Conservation (phyloP, 2,329 filamentous ascomycete genomes). For the Parastagonospora avenae region DNA sequence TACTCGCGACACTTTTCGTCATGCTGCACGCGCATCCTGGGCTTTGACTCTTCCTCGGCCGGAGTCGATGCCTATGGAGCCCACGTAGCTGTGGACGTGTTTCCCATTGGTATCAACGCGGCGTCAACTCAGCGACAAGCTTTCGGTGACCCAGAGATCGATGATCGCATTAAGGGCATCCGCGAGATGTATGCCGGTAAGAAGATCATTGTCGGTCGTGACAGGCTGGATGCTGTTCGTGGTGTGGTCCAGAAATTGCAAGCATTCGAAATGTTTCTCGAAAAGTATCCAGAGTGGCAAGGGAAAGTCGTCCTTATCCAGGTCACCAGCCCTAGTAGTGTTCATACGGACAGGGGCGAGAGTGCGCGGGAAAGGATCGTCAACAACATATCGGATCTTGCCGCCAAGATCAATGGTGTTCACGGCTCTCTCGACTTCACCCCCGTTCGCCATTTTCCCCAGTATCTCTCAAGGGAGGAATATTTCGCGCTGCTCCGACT, state of each 20-base stretch:
- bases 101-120: constrained; percentile 94
- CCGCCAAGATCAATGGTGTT: constrained; percentile 87
- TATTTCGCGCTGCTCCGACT: constrained; percentile 93
- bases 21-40: constrained; percentile 87
- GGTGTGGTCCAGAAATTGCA: constrained; percentile 96
- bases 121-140: constrained; percentile 75
- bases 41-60: constrained; percentile 83
- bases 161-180: constrained; percentile 73
- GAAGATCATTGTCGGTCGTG: constrained; percentile 93
- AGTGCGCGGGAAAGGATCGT: constrained; percentile 80
- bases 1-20: constrained; percentile 94
- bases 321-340: constrained; percentile 84
- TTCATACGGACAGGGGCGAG: constrained; percentile 73
- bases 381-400: constrained; percentile 86
- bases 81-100: constrained; percentile 88
- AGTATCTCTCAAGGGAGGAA: constrained; percentile 87
- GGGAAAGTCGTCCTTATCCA: constrained; percentile 93
- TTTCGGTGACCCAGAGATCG: constrained; percentile 71
- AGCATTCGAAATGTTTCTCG: constrained; percentile 90
- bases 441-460: constrained; percentile 92
- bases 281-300: constrained; percentile 88
- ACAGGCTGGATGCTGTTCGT: constrained; percentile 89
- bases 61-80: constrained; percentile 89
- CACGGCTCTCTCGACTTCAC: constrained; percentile 88
- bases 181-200: constrained; percentile 82